These are phyloP conservation scores for Xylaria sp. DNA, from an alignment of 2,329 filamentous ascomycete species.

Conservation along the genomic window DNA sequence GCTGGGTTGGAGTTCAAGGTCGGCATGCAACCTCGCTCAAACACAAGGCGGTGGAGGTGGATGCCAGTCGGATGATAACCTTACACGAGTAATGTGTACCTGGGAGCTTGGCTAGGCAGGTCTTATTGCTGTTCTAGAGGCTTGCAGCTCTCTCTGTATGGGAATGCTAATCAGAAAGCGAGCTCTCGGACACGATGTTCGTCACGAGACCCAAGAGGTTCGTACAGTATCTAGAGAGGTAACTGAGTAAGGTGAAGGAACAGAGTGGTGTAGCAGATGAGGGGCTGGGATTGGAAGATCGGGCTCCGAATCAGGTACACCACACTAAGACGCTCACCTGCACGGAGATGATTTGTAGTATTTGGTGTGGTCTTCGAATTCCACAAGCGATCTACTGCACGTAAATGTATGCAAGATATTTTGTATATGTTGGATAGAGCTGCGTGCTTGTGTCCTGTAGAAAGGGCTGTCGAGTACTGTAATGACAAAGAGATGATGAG, in stretches of 20 bases:
- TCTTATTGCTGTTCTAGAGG: neutral
- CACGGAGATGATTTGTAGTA: neutral
- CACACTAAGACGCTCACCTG: neutral
- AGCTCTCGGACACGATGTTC: neutral
- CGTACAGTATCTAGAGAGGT: neutral
- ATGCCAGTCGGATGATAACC: neutral
- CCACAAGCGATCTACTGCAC: neutral
- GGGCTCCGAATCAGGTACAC: constrained; percentile 10
- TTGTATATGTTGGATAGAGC: neutral
- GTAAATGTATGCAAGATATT: no score
- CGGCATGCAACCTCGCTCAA: neutral
- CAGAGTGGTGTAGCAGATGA: constrained; percentile 1
- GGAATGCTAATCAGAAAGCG: neutral
- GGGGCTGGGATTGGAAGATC: constrained; percentile 18
- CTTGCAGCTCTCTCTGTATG: neutral
- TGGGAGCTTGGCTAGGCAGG: neutral
- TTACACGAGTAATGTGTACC: no score
- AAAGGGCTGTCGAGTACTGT: no score
- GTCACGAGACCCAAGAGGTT: constrained; percentile 11
- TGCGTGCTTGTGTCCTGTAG: no score
- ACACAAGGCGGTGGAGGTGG: neutral
- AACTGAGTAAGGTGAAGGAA: neutral
- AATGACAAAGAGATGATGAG: neutral
- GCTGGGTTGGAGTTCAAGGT: neutral
- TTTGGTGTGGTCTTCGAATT: neutral